Base-by-base conservation (phyloP, 371 early-diverging fungal species). In the Mucor indicus region DNA sequence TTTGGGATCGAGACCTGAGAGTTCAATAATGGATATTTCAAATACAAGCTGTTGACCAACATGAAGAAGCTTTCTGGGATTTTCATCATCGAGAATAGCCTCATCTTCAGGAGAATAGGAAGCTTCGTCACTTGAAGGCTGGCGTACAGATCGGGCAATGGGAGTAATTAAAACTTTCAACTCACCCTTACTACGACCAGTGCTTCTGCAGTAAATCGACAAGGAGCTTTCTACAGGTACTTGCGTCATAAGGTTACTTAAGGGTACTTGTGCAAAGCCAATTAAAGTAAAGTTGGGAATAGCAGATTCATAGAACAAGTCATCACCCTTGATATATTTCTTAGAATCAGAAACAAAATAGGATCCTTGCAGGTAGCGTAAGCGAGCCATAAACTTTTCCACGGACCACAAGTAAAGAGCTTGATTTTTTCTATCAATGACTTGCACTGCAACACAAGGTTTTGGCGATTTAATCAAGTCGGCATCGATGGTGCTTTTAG, bases 311-410 rank as follows among this genome's bases (percentile, higher is more conserved):
- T 82, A 87, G 51, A 90, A 89, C 0, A 89, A 89, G 46, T 89
- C 89, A 48, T 84, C 83, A 71, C 82, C 81, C 21, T 84, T 79
- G 30, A 83, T 68, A 55, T 86, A 87, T 19, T 75, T 64, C 10
- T 89, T 86, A 10, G 76, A 74, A 46, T 90, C 91, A 43, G 82
- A 77, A 53, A 84, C 81, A 37, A 87, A 83, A 57, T 87, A 86
- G 41, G 89, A 60, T 20, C 83, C 83, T 10, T 87, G 82, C 95
- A 94, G 92, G 31, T 80, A 78, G 30, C 82, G 79, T 10, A 94
- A 60, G 13, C 85, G 79, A 19, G 57, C 63, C 35, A 75, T 80
- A 23, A 94, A 79, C 35, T 80, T 80, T 21, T 75, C 81, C 3
- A 91, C 60, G 0, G 91, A 81, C 92, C 92, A 92, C 5, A 82